Percentiles rank a stretch among this genome's conserved stretches.
Conservation (phyloP, 768 basidiomycete species). For the Hypholoma fasciculare region DNA sequence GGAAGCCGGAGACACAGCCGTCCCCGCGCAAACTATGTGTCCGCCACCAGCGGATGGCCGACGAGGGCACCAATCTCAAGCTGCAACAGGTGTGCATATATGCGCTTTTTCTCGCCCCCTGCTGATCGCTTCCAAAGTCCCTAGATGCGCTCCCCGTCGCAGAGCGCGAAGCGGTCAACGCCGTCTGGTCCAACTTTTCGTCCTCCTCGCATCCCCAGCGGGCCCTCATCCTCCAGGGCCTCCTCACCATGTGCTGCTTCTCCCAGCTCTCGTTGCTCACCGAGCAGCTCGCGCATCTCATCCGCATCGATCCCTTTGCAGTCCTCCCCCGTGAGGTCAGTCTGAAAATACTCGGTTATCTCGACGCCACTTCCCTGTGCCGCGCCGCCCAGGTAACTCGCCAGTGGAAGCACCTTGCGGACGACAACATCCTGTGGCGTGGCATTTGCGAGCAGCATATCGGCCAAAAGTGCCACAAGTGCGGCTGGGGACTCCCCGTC, state of each 20-base stretch:
- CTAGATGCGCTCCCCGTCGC: constrained; percentile 84
- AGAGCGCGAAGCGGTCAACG: constrained; percentile 86
- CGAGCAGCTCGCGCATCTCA: constrained; percentile 87
- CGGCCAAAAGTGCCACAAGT: constrained; percentile 93
- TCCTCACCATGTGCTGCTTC: constrained; percentile 99
- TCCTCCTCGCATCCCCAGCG: constrained; percentile 89
- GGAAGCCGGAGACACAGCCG: constrained; percentile 20
- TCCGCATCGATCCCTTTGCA: constrained; percentile 92
- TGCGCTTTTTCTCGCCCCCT: not conserved
- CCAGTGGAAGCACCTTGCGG: constrained; percentile 85
- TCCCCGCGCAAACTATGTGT: constrained; percentile 82
- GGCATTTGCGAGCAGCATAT: constrained; percentile 99
- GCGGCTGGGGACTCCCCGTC: constrained; percentile 95
- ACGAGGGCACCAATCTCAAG: constrained; percentile 90
- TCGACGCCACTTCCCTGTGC: constrained; percentile 92
- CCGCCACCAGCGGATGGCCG: constrained; percentile 94
- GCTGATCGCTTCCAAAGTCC: constrained; percentile 50
- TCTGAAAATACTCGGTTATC: constrained; percentile 82
- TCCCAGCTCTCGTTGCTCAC: constrained; percentile 96
- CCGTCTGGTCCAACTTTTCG: constrained; percentile 96
- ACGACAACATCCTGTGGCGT: constrained; percentile 95
- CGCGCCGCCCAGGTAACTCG: constrained; percentile 90
- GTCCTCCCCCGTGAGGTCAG: constrained; percentile 89
- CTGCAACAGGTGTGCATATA: constrained; percentile 74
- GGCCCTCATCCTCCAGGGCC: constrained; percentile 92